Evolutionary conservation across 306 rosid genomes (phyloP).

Genomic region (Crataegus laevigata): DNA sequence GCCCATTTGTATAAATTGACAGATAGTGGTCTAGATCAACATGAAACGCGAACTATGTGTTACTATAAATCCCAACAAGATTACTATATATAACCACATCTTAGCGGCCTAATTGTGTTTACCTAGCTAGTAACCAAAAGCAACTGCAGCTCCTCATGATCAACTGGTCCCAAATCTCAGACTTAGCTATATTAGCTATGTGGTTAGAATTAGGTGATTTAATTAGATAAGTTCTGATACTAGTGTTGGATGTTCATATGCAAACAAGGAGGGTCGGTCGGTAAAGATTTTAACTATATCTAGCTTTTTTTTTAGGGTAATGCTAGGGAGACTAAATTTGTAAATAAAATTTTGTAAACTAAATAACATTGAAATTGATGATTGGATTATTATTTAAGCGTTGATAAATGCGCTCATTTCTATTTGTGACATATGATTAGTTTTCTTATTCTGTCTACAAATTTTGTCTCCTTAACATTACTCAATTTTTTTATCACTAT

Average conservation of each 20-base stretch:
- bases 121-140: neutral
- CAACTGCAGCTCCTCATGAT: neutral
- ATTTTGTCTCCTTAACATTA: too few species aligned
- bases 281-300: neutral
- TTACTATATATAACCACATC: neutral
- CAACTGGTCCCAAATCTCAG: neutral
- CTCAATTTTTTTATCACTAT: neutral
- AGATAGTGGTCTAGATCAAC: neutral
- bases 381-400: too few species aligned
- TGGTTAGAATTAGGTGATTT: neutral
- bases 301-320: too few species aligned
- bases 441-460: too few species aligned
- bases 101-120: neutral
- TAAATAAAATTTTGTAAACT: too few species aligned
- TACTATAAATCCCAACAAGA: neutral
- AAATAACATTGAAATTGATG: too few species aligned
- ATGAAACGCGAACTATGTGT: neutral
- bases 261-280: neutral
- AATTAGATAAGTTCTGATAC: neutral
- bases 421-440: too few species aligned
- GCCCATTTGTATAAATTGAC: neutral
- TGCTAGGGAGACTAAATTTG: too few species aligned
- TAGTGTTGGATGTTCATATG: neutral
- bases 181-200: neutral
- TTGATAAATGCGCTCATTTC: too few species aligned